These are phyloP conservation scores for Abelmoschus esculentus DNA, from an alignment of 345 rosid species.

Conservation along the genomic window DNA sequence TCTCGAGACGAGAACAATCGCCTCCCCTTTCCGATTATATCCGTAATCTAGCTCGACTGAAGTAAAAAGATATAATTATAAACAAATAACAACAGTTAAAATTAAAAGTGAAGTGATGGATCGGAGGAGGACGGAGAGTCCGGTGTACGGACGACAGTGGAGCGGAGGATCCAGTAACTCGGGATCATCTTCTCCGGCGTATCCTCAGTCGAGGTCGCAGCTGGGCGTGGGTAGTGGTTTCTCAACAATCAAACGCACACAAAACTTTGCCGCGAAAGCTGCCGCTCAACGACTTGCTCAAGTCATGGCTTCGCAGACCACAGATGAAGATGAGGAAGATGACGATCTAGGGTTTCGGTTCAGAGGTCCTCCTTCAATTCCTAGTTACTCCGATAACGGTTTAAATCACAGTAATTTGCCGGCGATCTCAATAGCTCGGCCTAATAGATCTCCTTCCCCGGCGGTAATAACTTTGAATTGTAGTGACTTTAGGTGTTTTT, in stretches of 20 bases:
- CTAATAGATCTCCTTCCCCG: constrained; percentile 83
- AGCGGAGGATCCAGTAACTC: constrained; percentile 68
- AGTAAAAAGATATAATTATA: background rate
- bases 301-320: constrained; percentile 85
- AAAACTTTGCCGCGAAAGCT: constrained; percentile 84
- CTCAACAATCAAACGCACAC: constrained; percentile 70
- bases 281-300: constrained; percentile 90
- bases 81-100: background rate
- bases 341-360: constrained; percentile 57
- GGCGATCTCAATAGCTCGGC: constrained; percentile 34
- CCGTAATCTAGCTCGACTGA: constrained; percentile 16
- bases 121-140: constrained; percentile 66
- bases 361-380: constrained; percentile 28
- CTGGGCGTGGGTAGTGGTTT: constrained; percentile 29
- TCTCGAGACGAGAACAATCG: constrained; percentile 1
- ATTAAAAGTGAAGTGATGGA: constrained; percentile 33
- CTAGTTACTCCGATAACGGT: constrained; percentile 29
- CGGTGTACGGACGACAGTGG: constrained; percentile 74
- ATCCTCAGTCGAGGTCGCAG: constrained; percentile 46
- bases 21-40: background rate
- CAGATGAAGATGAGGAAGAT: constrained; percentile 47
- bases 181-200: constrained; percentile 81
- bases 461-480: constrained; percentile 42
- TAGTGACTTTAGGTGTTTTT: constrained; percentile 2
- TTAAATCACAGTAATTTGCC: constrained; percentile 23